Conservation (phyloP, 2,329 filamentous ascomycete genomes). For the Aphanoascus verrucosus region DNA sequence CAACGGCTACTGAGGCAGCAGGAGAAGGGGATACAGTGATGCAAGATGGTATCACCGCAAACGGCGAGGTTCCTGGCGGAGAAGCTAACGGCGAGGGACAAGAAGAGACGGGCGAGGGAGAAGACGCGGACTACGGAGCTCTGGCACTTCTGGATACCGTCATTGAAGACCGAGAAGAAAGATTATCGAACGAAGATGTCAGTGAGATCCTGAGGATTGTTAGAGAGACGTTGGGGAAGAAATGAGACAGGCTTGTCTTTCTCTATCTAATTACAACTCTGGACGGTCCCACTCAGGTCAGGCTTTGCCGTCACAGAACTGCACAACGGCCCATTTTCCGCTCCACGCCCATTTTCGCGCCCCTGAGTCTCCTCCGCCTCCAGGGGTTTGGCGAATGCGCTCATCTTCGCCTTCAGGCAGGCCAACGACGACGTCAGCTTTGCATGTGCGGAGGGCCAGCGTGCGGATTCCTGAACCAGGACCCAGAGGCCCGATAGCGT, state of each 20-base stretch:
- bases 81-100: slow-evolving; percentile 17
- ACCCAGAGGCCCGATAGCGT: slow-evolving; percentile 78
- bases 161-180: background rate
- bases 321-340: slow-evolving; percentile 94
- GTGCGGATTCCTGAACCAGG: slow-evolving; percentile 71
- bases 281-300: background rate
- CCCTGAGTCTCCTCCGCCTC: slow-evolving; percentile 58
- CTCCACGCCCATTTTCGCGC: slow-evolving; percentile 86
- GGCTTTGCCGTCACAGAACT: slow-evolving; percentile 60
- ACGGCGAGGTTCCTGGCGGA: slow-evolving; percentile 17
- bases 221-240: slow-evolving; percentile 24
- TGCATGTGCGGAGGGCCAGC: slow-evolving; percentile 83
- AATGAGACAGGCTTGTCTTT: background rate
- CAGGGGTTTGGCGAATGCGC: slow-evolving; percentile 56
- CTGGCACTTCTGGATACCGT: slow-evolving; percentile 20
- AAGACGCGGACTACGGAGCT: slow-evolving; percentile 28
- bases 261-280: background rate
- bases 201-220: slow-evolving; percentile 13
- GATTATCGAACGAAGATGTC: no score
- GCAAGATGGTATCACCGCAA: slow-evolving; percentile 19
- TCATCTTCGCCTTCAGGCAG: slow-evolving; percentile 75
- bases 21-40: slow-evolving; percentile 16
- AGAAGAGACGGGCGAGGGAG: slow-evolving; percentile 12
- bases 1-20: background rate
- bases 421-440: slow-evolving; percentile 90